Conservation (phyloP, 768 basidiomycete genomes). For the Leccinum disarticulatum region DNA sequence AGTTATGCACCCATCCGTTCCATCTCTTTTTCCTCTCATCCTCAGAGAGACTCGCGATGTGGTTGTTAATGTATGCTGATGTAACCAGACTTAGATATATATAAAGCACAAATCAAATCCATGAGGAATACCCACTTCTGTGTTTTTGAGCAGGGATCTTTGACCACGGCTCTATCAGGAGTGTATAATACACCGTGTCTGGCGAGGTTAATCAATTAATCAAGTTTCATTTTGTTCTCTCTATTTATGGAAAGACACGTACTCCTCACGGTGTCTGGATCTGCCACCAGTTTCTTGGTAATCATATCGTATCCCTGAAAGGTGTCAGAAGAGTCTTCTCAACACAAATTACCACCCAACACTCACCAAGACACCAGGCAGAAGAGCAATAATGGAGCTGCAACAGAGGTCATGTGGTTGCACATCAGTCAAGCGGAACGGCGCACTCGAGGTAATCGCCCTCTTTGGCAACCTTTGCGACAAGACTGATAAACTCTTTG, state of each 20-base stretch:
- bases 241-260: background rate
- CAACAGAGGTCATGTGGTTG: background rate
- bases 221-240: no score
- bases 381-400: slow-evolving; percentile 3
- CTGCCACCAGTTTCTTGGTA: background rate
- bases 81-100: background rate
- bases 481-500: background rate
- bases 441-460: slow-evolving; percentile 10
- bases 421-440: background rate
- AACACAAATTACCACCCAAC: background rate
- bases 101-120: background rate
- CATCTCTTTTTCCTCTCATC: background rate
- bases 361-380: slow-evolving; percentile 10
- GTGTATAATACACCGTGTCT: slow-evolving; percentile 1
- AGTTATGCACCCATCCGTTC: background rate
- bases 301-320: slow-evolving; percentile 3
- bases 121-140: background rate
- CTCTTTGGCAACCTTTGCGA: background rate
- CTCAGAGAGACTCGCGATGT: background rate
- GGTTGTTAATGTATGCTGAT: slow-evolving; percentile 2
- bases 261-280: slow-evolving; percentile 5
- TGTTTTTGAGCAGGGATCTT: background rate
- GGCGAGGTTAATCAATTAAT: background rate
- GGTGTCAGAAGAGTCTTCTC: background rate
- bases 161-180: background rate